Percentiles rank a stretch among this genome's conserved stretches.
phyloP scores from a whole-genome alignment of 805 yeast species.

The Wickerhamiella sorbophila region DNA sequence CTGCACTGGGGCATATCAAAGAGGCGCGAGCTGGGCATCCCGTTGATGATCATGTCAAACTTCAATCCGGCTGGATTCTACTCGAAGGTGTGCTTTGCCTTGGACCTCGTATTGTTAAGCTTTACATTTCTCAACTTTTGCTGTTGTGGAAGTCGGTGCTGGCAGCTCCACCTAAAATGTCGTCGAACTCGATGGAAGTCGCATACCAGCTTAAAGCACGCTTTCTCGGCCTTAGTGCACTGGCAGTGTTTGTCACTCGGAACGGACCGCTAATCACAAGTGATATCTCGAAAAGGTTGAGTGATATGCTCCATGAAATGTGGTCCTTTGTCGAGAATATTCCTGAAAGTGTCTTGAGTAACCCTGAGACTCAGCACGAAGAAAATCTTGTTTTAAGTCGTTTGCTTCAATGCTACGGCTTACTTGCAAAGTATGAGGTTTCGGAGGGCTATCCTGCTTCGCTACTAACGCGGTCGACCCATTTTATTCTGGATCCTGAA shows the following conservation, averaged over 20 bases:
- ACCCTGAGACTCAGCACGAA: slow-evolving; percentile 12
- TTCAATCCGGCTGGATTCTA: slow-evolving; percentile 40
- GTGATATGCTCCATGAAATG: slow-evolving; percentile 35
- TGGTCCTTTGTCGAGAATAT: slow-evolving; percentile 19
- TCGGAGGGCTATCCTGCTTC: slow-evolving; percentile 25
- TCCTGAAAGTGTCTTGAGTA: slow-evolving; percentile 17
- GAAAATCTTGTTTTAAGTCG: slow-evolving; percentile 13
- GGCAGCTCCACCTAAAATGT: slow-evolving; percentile 30
- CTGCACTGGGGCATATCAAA: slow-evolving; percentile 5
- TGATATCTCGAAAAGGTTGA: slow-evolving; percentile 33
- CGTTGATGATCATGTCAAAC: slow-evolving; percentile 2
- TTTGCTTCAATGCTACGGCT: slow-evolving; percentile 15
- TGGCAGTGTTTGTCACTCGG: slow-evolving; percentile 34
- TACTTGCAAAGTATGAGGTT: slow-evolving; percentile 10
- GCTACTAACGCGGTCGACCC: slow-evolving; percentile 20
- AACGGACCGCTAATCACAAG: slow-evolving; percentile 29
- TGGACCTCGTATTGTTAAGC: slow-evolving; percentile 38
- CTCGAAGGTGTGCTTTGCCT: slow-evolving; percentile 50
- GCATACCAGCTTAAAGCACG: slow-evolving; percentile 35
- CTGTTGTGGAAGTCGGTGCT: slow-evolving; percentile 49
- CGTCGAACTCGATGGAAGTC: slow-evolving; percentile 24
- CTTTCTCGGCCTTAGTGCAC: slow-evolving; percentile 43
- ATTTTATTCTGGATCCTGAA: neutral
- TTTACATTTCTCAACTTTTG: slow-evolving; percentile 45
- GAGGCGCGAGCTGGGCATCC: slow-evolving; percentile 7